These are phyloP conservation scores for Fusarium udum DNA, from an alignment of 2,329 filamentous ascomycete species.

Conservation along the genomic window DNA sequence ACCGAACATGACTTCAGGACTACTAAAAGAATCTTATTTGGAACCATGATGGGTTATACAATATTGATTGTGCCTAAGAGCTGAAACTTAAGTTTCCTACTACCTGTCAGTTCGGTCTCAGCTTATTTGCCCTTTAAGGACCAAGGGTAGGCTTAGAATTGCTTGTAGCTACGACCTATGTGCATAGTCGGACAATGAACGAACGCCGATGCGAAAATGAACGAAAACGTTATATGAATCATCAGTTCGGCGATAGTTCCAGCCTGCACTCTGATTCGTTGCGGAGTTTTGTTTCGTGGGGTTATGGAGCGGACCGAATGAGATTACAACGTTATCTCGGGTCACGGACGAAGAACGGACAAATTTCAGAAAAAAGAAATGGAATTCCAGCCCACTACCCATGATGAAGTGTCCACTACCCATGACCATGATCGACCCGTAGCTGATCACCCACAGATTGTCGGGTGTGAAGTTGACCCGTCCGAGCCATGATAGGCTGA, in stretches of 20 bases:
- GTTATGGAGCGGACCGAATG: neutral
- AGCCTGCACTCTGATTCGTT: neutral
- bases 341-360: neutral
- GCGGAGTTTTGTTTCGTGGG: neutral
- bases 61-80: rapidly evolving
- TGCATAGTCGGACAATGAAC: neutral
- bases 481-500: neutral
- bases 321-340: neutral
- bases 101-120: neutral
- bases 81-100: rapidly evolving
- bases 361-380: no score
- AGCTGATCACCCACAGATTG: neutral
- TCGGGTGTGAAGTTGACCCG: neutral
- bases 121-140: no score
- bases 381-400: neutral
- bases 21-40: rapidly evolving
- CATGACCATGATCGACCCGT: neutral
- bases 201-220: neutral
- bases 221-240: neutral
- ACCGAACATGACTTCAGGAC: rapidly evolving
- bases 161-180: no score
- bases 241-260: neutral
- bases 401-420: neutral
- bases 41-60: rapidly evolving
- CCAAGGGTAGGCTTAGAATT: no score